Percentiles rank a stretch among this genome's conserved stretches.
These are phyloP conservation scores for Saraca asoca DNA, from an alignment of 331 rosid species.

Conservation along the genomic window DNA sequence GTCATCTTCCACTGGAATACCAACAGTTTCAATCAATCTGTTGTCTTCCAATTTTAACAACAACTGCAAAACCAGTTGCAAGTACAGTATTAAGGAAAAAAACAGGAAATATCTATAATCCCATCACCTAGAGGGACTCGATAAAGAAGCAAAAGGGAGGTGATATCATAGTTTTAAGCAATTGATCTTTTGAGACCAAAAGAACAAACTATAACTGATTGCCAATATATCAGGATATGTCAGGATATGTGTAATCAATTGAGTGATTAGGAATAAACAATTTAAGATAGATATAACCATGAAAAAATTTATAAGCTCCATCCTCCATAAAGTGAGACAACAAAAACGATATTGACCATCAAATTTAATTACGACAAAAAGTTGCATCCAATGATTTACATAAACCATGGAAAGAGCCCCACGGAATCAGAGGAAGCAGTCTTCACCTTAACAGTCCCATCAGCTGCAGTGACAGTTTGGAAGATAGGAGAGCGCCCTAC, in stretches of 20 bases:
- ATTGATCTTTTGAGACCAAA: constrained; percentile 12
- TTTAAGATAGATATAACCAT: neutral
- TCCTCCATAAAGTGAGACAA: constrained; percentile 5
- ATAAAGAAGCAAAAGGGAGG: constrained; percentile 16
- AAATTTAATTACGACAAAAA: neutral
- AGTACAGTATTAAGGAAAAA: constrained; percentile 13
- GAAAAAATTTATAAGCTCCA: constrained; percentile 20
- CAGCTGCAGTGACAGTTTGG: constrained; percentile 69
- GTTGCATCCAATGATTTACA: neutral
- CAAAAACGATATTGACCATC: neutral
- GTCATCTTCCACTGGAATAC: constrained; percentile 74
- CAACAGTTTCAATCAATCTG: constrained; percentile 94
- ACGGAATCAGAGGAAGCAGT: neutral
- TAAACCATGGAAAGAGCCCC: neutral
- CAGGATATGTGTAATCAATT: constrained; percentile 12
- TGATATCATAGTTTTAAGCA: constrained; percentile 4
- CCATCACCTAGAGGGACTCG: constrained; percentile 1
- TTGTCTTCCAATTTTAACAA: constrained; percentile 86
- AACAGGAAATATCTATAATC: constrained; percentile 18
- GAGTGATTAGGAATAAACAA: neutral
- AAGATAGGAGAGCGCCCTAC: constrained; percentile 90
- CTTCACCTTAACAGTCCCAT: constrained; percentile 88
- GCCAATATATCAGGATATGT: constrained; percentile 13
- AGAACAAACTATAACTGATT: constrained; percentile 6
- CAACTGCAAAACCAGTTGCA: constrained; percentile 57